A percentile compares a stretch with the other conserved stretches of the same genome.
Conservation (phyloP, 2,329 filamentous ascomycete species). For the Blastomyces parvus region DNA sequence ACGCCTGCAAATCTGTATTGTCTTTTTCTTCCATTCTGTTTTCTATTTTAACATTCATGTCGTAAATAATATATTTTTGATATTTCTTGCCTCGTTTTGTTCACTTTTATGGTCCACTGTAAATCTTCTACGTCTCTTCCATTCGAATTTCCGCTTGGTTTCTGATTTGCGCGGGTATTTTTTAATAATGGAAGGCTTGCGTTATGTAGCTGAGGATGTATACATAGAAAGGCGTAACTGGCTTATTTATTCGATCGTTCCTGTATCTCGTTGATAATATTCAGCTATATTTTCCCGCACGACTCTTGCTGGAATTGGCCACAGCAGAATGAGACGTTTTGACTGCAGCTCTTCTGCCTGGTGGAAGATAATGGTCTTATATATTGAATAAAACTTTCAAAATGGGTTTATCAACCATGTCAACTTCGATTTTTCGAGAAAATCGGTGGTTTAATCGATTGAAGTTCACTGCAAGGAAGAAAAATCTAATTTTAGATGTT, state of each 20-base stretch:
- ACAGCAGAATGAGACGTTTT: neutral
- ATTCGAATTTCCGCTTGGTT: neutral
- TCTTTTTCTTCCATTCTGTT: neutral
- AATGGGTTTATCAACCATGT: neutral
- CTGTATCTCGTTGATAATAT: neutral
- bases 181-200: neutral
- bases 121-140: neutral
- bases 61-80: slow-evolving; percentile 9
- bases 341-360: neutral
- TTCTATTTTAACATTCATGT: neutral
- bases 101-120: neutral
- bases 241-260: neutral
- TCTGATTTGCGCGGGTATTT: neutral
- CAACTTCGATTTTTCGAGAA: neutral
- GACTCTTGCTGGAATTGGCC: neutral
- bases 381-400: neutral
- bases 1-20: neutral
- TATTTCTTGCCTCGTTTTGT: neutral
- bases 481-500: neutral
- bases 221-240: neutral
- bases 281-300: neutral
- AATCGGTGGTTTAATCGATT: neutral
- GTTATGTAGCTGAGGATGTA: neutral
- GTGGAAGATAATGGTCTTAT: neutral
- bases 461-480: neutral